Evolutionary conservation across 495 filamentous ascomycete genomes (phyloP).

Genomic region (Xylaria grammica): DNA sequence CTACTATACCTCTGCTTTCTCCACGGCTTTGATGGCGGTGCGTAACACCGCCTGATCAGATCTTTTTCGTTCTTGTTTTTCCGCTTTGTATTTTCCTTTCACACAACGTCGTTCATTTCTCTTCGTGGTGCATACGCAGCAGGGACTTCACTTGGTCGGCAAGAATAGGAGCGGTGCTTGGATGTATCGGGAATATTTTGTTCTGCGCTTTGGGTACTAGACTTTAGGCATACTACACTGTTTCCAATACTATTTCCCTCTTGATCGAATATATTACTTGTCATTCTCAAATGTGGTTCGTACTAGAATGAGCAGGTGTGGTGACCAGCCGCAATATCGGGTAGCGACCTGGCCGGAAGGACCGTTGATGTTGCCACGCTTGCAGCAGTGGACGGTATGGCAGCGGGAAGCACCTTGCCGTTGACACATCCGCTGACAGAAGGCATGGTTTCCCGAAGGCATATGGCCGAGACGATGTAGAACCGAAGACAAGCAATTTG

Average conservation of each 20-base stretch:
- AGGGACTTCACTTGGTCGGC: constrained; percentile 10
- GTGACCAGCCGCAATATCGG: constrained; percentile 8
- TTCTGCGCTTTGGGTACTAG: constrained; percentile 4
- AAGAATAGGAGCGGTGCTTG: constrained; percentile 15
- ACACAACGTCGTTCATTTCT: constrained; percentile 1
- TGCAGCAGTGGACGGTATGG: constrained; percentile 12
- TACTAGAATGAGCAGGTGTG: background rate
- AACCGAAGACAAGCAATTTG: background rate
- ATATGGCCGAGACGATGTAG: constrained; percentile 9
- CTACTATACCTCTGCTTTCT: background rate
- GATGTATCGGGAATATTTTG: constrained; percentile 11
- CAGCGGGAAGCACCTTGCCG: constrained; percentile 10
- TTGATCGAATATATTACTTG: constrained; percentile 13
- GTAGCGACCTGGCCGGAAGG: constrained; percentile 17
- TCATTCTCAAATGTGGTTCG: background rate
- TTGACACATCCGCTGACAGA: background rate
- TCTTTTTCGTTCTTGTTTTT: background rate
- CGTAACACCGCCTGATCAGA: background rate
- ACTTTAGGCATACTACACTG: background rate
- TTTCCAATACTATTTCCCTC: constrained; percentile 3
- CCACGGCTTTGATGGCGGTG: background rate
- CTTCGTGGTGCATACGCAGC: constrained; percentile 7
- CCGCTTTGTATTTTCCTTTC: no score
- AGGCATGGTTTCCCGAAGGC: constrained; percentile 8
- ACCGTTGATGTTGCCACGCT: constrained; percentile 13